Conservation (phyloP, 495 filamentous ascomycete genomes). For the Acidomyces sp. region DNA sequence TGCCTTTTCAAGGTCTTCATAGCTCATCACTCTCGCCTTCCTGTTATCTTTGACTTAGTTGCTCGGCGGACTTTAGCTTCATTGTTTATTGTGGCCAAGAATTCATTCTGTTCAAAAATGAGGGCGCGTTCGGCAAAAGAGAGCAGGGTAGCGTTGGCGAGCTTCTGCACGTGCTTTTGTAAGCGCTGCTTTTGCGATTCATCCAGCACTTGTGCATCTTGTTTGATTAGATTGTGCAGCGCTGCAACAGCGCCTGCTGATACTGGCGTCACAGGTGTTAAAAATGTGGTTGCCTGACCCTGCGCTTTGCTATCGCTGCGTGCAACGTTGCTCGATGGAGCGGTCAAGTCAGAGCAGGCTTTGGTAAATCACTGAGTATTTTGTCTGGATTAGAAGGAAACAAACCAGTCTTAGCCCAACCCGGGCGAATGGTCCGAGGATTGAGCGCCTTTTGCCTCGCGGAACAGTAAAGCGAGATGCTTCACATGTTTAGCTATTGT, state of each 20-base stretch:
- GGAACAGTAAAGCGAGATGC: too few species aligned
- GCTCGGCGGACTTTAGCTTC: constrained; percentile 13
- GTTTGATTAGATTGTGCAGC: constrained; percentile 16
- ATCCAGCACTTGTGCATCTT: constrained; percentile 11
- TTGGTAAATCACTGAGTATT: not conserved
- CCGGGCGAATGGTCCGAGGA: not conserved
- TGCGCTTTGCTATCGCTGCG: not conserved
- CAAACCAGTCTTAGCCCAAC: not conserved
- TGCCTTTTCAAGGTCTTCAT: constrained; percentile 10
- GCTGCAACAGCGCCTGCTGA: constrained; percentile 10
- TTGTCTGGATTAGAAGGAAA: not conserved
- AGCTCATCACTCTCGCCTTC: constrained; percentile 16
- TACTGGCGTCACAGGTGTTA: constrained; percentile 15
- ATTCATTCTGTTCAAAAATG: constrained; percentile 4
- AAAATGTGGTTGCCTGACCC: not conserved
- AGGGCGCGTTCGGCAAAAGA: constrained; percentile 8
- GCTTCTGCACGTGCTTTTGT: constrained; percentile 13
- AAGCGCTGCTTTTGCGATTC: constrained; percentile 6
- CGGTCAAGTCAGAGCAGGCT: too few species aligned
- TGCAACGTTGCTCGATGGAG: not conserved
- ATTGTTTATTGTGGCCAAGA: constrained; percentile 14
- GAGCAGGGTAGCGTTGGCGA: constrained; percentile 8
- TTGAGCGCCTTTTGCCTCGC: not conserved
- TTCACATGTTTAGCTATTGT: too few species aligned
- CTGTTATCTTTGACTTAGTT: constrained; percentile 10